Conservation (phyloP, 179 eudicot genomes). For the Silene noctiflora region DNA sequence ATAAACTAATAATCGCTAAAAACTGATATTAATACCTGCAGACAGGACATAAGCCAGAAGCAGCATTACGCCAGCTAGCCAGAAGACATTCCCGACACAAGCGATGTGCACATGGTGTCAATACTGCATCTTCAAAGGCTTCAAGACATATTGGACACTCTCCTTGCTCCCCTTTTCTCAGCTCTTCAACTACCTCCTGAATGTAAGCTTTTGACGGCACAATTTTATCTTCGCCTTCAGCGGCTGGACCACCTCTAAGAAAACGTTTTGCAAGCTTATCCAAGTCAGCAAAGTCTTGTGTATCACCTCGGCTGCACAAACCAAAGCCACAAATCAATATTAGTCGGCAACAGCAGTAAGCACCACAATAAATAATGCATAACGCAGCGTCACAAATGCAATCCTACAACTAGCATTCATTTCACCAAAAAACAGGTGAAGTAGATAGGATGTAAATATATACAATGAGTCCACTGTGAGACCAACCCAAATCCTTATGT, state of each 20-base stretch:
- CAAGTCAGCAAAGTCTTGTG: slow-evolving; percentile 88
- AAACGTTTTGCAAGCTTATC: slow-evolving; percentile 90
- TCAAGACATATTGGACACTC: slow-evolving; percentile 99
- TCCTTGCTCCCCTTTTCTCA: slow-evolving; percentile 89
- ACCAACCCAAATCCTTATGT: too few species aligned
- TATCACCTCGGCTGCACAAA: slow-evolving; percentile 84
- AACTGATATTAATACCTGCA: slow-evolving; percentile 59
- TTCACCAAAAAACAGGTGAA: background rate
- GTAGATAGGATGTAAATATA: background rate
- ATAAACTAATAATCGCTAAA: background rate
- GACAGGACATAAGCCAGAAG: slow-evolving; percentile 94
- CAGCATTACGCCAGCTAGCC: slow-evolving; percentile 85
- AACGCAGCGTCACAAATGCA: background rate
- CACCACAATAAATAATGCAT: background rate
- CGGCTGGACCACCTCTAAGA: slow-evolving; percentile 54
- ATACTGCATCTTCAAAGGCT: slow-evolving; percentile 97
- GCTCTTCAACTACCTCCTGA: slow-evolving; percentile 90
- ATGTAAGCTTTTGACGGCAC: slow-evolving; percentile 83
- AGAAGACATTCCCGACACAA: slow-evolving; percentile 93
- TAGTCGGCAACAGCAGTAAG: slow-evolving; percentile 10
- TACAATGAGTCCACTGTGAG: background rate
- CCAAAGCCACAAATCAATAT: slow-evolving; percentile 19
- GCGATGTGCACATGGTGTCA: slow-evolving; percentile 98
- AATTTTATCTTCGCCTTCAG: slow-evolving; percentile 55
- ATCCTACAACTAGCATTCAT: background rate